phyloP scores from a whole-genome alignment of 2,329 filamentous ascomycete genomes.

The Tolypocladium tundrense region DNA sequence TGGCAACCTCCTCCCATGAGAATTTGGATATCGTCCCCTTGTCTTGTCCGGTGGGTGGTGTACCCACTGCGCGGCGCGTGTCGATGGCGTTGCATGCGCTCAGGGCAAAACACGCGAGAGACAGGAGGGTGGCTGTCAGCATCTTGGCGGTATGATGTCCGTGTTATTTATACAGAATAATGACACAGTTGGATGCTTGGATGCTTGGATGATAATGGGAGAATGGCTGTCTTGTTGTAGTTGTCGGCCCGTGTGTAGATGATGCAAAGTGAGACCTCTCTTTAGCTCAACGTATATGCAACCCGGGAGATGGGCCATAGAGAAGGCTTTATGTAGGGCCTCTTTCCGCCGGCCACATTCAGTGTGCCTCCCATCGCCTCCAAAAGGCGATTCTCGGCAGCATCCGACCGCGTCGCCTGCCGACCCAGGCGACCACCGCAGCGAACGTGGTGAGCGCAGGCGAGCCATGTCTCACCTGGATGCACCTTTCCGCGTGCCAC shows the following conservation, averaged over 20 bases:
- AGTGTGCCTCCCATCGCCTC: neutral
- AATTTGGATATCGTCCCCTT: neutral
- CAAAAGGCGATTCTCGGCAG: neutral
- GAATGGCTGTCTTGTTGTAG: neutral
- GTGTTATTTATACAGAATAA: too few species aligned
- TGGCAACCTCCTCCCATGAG: neutral
- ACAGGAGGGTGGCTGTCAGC: neutral
- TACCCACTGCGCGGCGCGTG: neutral
- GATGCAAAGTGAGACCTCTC: neutral
- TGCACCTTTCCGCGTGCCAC: neutral
- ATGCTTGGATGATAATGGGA: neutral
- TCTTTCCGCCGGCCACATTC: neutral
- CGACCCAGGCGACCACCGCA: too few species aligned
- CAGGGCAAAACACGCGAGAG: neutral
- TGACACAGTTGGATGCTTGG: too few species aligned
- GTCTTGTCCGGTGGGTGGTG: too few species aligned
- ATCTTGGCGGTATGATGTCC: neutral
- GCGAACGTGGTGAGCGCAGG: neutral
- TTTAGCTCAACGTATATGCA: neutral
- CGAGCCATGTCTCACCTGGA: neutral
- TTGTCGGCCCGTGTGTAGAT: neutral
- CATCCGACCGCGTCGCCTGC: neutral
- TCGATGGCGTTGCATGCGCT: neutral
- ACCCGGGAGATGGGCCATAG: neutral
- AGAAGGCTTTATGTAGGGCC: neutral